Conservation (phyloP, 306 rosid species). For the Citrullus colocynthis region DNA sequence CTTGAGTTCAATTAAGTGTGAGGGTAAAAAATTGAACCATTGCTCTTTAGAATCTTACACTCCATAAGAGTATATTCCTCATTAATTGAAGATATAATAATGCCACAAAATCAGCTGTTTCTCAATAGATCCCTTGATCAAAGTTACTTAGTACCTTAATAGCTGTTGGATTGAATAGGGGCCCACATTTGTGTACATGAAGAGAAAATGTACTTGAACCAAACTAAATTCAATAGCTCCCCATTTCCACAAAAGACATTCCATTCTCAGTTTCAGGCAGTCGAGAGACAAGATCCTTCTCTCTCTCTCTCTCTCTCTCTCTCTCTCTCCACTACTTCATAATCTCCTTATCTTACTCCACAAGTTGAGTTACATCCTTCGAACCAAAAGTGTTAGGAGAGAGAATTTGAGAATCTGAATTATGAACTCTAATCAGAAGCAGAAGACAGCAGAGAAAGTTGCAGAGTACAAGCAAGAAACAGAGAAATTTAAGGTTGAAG, state of each 20-base stretch:
- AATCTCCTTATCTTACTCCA: conserved; percentile 28
- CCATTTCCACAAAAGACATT: conserved; percentile 29
- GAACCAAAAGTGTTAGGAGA: neutral
- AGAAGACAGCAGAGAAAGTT: conserved; percentile 25
- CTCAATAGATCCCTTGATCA: neutral
- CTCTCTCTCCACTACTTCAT: conserved; percentile 30
- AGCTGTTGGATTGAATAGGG: conserved; percentile 46
- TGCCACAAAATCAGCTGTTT: neutral
- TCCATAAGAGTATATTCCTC: neutral
- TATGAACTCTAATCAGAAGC: conserved; percentile 21
- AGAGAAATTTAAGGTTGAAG: neutral
- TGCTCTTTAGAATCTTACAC: too few species aligned
- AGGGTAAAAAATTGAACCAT: too few species aligned
- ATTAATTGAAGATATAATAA: neutral
- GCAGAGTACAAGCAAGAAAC: neutral
- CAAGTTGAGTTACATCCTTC: conserved; percentile 6
- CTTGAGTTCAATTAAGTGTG: too few species aligned
- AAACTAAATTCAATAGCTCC: conserved; percentile 20
- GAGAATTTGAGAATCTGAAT: neutral
- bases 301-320: conserved; percentile 16
- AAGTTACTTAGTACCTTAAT: neutral
- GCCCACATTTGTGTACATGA: conserved; percentile 25
- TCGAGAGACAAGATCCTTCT: conserved; percentile 24
- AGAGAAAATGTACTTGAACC: conserved; percentile 2
- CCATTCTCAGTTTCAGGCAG: conserved; percentile 24